These are phyloP conservation scores for Botrytis byssoidea DNA, from an alignment of 2,329 filamentous ascomycete genomes.

Conservation along the genomic window DNA sequence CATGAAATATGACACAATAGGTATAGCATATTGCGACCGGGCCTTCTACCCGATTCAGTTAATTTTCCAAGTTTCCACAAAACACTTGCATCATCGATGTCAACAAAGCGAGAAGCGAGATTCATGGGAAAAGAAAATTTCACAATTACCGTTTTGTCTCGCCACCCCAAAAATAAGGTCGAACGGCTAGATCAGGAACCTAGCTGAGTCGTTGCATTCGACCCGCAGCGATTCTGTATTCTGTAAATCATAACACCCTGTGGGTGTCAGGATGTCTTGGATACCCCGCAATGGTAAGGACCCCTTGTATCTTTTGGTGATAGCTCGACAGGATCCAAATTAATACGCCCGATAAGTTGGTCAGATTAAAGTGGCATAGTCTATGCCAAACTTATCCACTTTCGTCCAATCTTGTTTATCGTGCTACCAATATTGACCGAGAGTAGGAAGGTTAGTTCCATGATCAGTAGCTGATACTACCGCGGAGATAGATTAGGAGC, in stretches of 20 bases:
- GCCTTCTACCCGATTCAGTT: not conserved
- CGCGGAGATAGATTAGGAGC: not conserved
- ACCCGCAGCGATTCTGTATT: not conserved
- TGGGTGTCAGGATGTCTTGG: not conserved
- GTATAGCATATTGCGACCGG: not conserved
- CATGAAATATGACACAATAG: not conserved
- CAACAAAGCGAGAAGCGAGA: not conserved
- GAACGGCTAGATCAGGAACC: not conserved
- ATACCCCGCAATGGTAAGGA: slow-evolving; percentile 8
- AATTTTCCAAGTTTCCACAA: not conserved
- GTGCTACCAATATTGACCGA: not conserved
- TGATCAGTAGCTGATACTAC: not conserved
- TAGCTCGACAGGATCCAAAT: not conserved
- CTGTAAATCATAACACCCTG: not conserved
- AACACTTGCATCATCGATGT: not conserved
- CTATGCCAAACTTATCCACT: not conserved
- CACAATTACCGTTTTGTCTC: not conserved
- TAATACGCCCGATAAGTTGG: not conserved
- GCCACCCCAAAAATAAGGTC: not conserved
- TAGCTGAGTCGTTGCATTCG: not conserved
- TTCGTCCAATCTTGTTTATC: not conserved
- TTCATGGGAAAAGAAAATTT: not conserved
- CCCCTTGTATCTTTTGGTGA: not conserved
- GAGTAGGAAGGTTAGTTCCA: not conserved
- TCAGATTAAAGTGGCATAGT: not conserved